These are phyloP conservation scores for Capillidium rhysosporum DNA, from an alignment of 371 early-diverging fungal genomes.

Conservation along the genomic window DNA sequence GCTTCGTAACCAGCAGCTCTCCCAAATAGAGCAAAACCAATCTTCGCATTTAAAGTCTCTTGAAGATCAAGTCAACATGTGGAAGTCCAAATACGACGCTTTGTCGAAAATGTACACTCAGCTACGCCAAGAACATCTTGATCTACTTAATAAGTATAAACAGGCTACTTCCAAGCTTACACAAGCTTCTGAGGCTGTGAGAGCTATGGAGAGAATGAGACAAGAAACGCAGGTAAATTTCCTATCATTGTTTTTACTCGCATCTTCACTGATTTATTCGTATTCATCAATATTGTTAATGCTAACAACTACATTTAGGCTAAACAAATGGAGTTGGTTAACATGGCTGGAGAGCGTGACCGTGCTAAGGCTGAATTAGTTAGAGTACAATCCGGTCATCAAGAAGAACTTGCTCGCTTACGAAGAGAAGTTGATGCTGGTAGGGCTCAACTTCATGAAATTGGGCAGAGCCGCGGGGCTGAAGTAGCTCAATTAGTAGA, in stretches of 20 bases:
- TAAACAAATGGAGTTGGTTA: conserved; percentile 61
- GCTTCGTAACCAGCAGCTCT: conserved; percentile 39
- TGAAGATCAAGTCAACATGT: conserved; percentile 59
- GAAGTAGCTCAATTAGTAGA: conserved; percentile 58
- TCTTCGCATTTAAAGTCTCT: conserved; percentile 52
- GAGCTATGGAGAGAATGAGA: conserved; percentile 53
- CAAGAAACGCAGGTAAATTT: conserved; percentile 29
- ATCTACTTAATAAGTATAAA: conserved; percentile 72
- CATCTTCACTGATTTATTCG: too few species aligned
- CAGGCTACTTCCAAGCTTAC: conserved; percentile 58
- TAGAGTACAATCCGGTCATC: conserved; percentile 36
- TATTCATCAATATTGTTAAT: too few species aligned
- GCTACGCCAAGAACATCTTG: conserved; percentile 88
- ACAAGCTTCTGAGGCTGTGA: conserved; percentile 49
- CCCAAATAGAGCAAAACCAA: conserved; percentile 45
- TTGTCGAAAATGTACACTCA: conserved; percentile 88
- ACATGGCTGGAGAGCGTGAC: conserved; percentile 62
- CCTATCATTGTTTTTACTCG: too few species aligned
- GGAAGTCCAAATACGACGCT: conserved; percentile 82
- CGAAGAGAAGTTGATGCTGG: conserved; percentile 58
- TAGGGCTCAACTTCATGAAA: conserved; percentile 49
- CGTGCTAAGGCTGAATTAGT: conserved; percentile 50
- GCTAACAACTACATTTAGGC: conserved; percentile 13
- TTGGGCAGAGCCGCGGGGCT: conserved; percentile 47
- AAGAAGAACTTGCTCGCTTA: conserved; percentile 57